Conservation (phyloP, 2,329 filamentous ascomycete species). For the Fusarium coffeatum region DNA sequence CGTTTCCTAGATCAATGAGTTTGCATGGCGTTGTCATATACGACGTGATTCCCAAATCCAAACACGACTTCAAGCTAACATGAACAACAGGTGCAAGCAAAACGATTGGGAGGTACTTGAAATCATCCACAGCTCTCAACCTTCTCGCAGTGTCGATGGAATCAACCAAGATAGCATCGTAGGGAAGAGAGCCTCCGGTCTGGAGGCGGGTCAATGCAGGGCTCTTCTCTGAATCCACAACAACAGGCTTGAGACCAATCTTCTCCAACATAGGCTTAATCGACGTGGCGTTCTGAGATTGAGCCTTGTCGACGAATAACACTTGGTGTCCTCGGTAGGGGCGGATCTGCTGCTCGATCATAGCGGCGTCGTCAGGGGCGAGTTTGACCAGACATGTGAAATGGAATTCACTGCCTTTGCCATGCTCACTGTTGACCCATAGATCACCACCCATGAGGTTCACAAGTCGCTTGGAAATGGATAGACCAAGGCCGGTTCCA, state of each 20-base stretch:
- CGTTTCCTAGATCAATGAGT: slow-evolving; percentile 93
- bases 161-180: slow-evolving; percentile 96
- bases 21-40: slow-evolving; percentile 98
- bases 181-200: slow-evolving; percentile 71
- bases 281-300: slow-evolving; percentile 79
- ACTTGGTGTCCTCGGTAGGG: slow-evolving; percentile 95
- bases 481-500: slow-evolving; percentile 91
- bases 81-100: slow-evolving; percentile 89
- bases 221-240: slow-evolving; percentile 83
- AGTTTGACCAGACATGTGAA: slow-evolving; percentile 94
- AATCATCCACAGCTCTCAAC: slow-evolving; percentile 88
- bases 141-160: slow-evolving; percentile 90
- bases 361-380: slow-evolving; percentile 79
- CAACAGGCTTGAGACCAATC: slow-evolving; percentile 82
- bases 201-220: slow-evolving; percentile 66
- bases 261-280: slow-evolving; percentile 82
- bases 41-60: slow-evolving; percentile 96
- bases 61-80: slow-evolving; percentile 90
- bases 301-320: slow-evolving; percentile 92
- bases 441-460: slow-evolving; percentile 97
- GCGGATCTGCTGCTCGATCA: slow-evolving; percentile 84
- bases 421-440: slow-evolving; percentile 94
- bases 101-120: slow-evolving; percentile 98
- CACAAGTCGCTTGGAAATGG: slow-evolving; percentile 93
- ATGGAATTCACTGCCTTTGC: slow-evolving; percentile 92